Conservation (phyloP, 2,329 filamentous ascomycete genomes). For the Scytalidium sp. region DNA sequence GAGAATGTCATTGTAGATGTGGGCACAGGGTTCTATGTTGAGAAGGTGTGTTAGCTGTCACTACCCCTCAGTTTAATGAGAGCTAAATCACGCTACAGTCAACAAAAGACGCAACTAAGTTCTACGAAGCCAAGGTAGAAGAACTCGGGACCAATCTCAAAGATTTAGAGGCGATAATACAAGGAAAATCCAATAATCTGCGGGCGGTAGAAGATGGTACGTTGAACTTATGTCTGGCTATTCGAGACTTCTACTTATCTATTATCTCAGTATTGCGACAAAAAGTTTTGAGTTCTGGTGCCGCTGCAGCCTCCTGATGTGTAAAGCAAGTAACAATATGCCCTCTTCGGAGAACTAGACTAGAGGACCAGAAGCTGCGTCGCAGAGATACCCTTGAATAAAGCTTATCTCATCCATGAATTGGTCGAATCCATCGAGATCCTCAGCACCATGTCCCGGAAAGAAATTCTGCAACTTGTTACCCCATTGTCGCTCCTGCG, state of each 20-base stretch:
- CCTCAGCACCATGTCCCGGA: conserved; percentile 5
- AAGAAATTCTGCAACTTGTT: conserved; percentile 20
- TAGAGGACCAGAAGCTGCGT: not conserved
- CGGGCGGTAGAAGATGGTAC: conserved; percentile 85
- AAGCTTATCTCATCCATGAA: conserved; percentile 16
- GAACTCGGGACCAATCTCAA: conserved; percentile 62
- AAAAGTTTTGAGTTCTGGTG: conserved; percentile 45
- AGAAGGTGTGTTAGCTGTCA: conserved; percentile 61
- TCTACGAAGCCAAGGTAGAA: conserved; percentile 67
- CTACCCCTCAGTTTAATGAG: not conserved
- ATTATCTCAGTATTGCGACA: conserved; percentile 42
- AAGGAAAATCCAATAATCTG: conserved; percentile 78
- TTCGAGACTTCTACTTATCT: not conserved
- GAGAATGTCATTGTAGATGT: conserved; percentile 86
- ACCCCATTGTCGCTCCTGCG: conserved; percentile 18
- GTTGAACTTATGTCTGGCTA: conserved; percentile 14
- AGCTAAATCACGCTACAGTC: conserved; percentile 32
- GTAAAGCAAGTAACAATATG: not conserved
- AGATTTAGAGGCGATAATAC: conserved; percentile 66
- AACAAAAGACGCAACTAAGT: conserved; percentile 58
- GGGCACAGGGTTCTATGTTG: conserved; percentile 90
- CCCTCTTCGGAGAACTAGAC: too few relatives aligned
- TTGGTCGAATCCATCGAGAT: conserved; percentile 11
- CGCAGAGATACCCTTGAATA: conserved; percentile 10
- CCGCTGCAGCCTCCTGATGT: conserved; percentile 29